phyloP scores from a whole-genome alignment of 306 rosid species.

The Vicia sativa region DNA sequence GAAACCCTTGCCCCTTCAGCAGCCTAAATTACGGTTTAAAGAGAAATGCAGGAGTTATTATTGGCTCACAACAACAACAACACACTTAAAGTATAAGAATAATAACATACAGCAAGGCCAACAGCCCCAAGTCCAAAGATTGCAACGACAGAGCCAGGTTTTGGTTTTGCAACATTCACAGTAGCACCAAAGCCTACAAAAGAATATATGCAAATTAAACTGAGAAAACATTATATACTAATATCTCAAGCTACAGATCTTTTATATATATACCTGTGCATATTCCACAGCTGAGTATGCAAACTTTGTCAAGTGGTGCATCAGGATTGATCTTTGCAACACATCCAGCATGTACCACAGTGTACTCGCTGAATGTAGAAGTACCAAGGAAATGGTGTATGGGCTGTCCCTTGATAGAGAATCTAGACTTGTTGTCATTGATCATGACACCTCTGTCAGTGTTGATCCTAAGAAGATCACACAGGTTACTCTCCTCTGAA shows the following conservation, averaged over 20 bases:
- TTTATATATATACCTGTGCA: conserved; percentile 63
- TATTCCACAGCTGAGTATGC: conserved; percentile 76
- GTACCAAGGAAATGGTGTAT: conserved; percentile 86
- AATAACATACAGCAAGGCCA: conserved; percentile 81
- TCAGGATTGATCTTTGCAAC: too few relatives aligned
- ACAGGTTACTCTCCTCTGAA: conserved; percentile 94
- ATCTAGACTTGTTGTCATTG: conserved; percentile 62
- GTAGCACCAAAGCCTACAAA: conserved; percentile 61
- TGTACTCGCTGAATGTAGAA: conserved; percentile 89
- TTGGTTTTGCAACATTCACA: conserved; percentile 55
- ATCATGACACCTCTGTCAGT: conserved; percentile 88
- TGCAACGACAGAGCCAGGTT: conserved; percentile 77
- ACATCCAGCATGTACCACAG: conserved; percentile 43
- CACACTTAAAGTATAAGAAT: neutral
- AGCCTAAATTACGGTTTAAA: conserved; percentile 51
- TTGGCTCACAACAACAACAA: neutral
- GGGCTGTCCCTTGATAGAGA: conserved; percentile 74
- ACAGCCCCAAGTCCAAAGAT: conserved; percentile 92
- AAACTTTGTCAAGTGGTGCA: too few relatives aligned
- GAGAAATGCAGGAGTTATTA: neutral
- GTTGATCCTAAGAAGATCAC: conserved; percentile 85
- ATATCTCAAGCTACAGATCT: neutral
- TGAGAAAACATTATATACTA: neutral
- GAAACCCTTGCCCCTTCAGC: conserved; percentile 90
- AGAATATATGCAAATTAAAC: neutral